Base-by-base conservation (phyloP, 352 stramenopile species). In the Pythium guiyangense region DNA sequence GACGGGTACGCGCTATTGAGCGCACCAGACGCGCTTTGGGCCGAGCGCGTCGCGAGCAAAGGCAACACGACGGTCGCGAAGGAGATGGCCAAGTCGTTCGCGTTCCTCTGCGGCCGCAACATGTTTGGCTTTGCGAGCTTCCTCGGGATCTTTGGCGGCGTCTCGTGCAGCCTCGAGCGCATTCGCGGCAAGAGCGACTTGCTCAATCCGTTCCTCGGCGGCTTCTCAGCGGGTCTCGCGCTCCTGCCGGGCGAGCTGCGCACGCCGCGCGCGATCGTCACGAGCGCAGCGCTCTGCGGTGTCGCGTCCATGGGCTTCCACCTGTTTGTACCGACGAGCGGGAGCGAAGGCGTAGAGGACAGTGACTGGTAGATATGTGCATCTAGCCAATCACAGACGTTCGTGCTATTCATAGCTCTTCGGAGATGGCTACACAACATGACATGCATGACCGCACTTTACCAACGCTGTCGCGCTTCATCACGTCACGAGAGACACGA, bases 41-140 rank as follows among this genome's bases (percentile, higher is more conserved):
- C 45, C 4, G 62, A 78, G 39, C 64, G 62, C 29, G 49, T 85
- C 26, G 67, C 62, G 10, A 58, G 39, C 14, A 70, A 63, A 14
- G 63, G 29, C 9, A 39, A 52, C 20, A 26, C 65, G 27, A 76
- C 63, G 14, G 61, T 70, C 37, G 31, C 44, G 25, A 59, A 60
- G 9, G 77, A 89, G 60, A 66, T 71, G 10, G 47, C 62, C 20
- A 61, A 50, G 27, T 58, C 63, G 37, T 62, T 88, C 27, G 39
- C 43, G 22, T 59, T 51, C 9, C 60, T 74, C 3, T 71, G 74
- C 51, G 65, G 51, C 10, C 74, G 71, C 66, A 91, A 91, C 56
- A 73, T 88, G 67, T 43, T 86, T 47, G 66, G 74, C 26, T 94
- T 94, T 58, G 79, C 77, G 11, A 64, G 64, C 37, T 94, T 94